Percentiles rank a stretch among this genome's conserved stretches.
phyloP scores from a whole-genome alignment of 73 alveolate species.

The Paraurostyla sp. region DNA sequence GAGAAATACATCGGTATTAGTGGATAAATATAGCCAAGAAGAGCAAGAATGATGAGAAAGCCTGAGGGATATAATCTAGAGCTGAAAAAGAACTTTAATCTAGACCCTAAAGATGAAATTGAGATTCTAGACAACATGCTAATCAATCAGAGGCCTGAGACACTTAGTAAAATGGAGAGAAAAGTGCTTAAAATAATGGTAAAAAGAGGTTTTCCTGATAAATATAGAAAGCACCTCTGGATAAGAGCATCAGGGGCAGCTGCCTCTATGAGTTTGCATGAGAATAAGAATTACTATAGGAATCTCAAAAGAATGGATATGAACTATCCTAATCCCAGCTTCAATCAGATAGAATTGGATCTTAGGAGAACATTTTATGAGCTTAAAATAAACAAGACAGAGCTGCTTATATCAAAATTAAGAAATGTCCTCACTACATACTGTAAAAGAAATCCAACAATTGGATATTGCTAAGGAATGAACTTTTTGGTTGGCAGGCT shows the following conservation, averaged over 20 bases:
- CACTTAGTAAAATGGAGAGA: conserved; percentile 42
- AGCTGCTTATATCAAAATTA: neutral
- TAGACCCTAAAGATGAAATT: neutral
- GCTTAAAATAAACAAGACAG: conserved; percentile 11
- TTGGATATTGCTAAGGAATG: conserved; percentile 61
- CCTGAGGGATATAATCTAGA: conserved; percentile 4
- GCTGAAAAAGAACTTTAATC: neutral
- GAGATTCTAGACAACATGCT: conserved; percentile 11
- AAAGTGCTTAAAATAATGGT: conserved; percentile 8
- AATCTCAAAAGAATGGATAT: conserved; percentile 32
- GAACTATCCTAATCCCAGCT: conserved; percentile 51
- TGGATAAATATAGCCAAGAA: neutral
- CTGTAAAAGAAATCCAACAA: conserved; percentile 51
- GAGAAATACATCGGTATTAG: conserved; percentile 14
- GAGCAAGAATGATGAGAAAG: neutral
- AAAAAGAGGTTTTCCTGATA: conserved; percentile 48
- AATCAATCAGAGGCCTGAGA: neutral
- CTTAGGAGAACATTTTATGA: conserved; percentile 49
- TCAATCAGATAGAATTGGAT: conserved; percentile 49
- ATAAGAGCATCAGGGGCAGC: conserved; percentile 57
- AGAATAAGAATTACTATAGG: conserved; percentile 30
- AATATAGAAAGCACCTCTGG: conserved; percentile 51
- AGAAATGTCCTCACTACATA: conserved; percentile 48
- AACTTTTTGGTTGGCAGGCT: conserved; percentile 51
- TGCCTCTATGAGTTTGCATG: conserved; percentile 20